Conservation (phyloP, 495 filamentous ascomycete genomes). For the Parmelia sp. region DNA sequence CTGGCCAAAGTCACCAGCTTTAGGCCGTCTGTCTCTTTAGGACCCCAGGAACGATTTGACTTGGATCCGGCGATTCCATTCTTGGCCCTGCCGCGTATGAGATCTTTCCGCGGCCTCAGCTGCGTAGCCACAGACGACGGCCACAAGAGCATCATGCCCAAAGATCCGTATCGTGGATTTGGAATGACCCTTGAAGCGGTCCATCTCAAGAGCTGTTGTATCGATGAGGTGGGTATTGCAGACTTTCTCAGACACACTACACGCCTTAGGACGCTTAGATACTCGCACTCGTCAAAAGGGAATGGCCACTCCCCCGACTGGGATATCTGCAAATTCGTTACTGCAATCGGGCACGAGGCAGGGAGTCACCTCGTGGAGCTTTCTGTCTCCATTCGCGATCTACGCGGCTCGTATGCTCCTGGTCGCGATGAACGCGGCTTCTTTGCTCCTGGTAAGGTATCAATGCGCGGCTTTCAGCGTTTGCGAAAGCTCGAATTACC, state of each 20-base stretch:
- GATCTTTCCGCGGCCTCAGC: slow-evolving; percentile 27
- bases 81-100: slow-evolving; percentile 29
- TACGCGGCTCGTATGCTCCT: slow-evolving; percentile 29
- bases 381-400: slow-evolving; percentile 27
- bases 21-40: slow-evolving; percentile 20
- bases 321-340: slow-evolving; percentile 36
- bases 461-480: slow-evolving; percentile 31
- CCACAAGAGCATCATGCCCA: slow-evolving; percentile 22
- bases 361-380: slow-evolving; percentile 35
- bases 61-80: slow-evolving; percentile 29
- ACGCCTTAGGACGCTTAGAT: slow-evolving; percentile 32
- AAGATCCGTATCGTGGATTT: slow-evolving; percentile 20
- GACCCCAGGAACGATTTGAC: slow-evolving; percentile 22
- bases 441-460: slow-evolving; percentile 32
- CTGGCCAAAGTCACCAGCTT: slow-evolving; percentile 28
- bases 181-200: slow-evolving; percentile 28
- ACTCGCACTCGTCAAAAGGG: slow-evolving; percentile 28
- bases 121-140: slow-evolving; percentile 24
- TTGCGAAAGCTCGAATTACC: slow-evolving; percentile 33
- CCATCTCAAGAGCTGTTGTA: slow-evolving; percentile 27
- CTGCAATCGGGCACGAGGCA: slow-evolving; percentile 30
- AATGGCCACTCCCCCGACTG: slow-evolving; percentile 27
- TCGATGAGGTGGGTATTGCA: slow-evolving; percentile 34
- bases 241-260: slow-evolving; percentile 34
- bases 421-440: slow-evolving; percentile 29